Evolutionary conservation across 306 rosid species (phyloP), one percentile per base, ranked within the genome.

Genomic region (Vicia villosa): DNA sequence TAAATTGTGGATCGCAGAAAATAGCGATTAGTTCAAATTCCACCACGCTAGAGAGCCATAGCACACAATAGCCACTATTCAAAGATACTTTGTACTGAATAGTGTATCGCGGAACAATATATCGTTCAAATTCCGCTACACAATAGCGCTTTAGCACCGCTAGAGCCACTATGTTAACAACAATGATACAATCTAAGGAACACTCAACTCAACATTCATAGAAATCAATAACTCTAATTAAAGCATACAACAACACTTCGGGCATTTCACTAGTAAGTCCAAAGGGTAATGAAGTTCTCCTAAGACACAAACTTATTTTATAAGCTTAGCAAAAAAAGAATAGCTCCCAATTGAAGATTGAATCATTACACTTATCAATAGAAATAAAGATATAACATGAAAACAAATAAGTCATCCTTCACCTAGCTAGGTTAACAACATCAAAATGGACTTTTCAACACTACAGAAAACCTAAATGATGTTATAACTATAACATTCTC

Each of bases 301-400:
- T 5, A 21, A 38, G 14, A 14, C 13, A 24, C 10, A 38, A 57
- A 17, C 64, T 20, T 47, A 57, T 37, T 14, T 40, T 11, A 59
- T 6, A 24, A 21, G 37, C 43, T 30, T 20, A 46, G 51, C 4
- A 34, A 13, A 68, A n/a, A 58, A 69, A 52, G 13, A 21, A 63
- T 52, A 54, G 17, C 77, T 26, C 51, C 72, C 62, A 32, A 14
- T 21, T 63, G 47, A 54, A 63, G 49, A 64, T 64, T n/a, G 19
- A 14, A 20, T 63, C 30, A 4, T 28, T 30, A 28, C 13, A 42
- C 66, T 72, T 21, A 49, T 14, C 43, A 50, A 49, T 57, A 79
- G 28, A 40, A 72, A 14, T 14, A 58, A 60, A n/a, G 37, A 67
- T 5, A 60, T 26, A 57, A 47, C 69, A 57, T 19, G 20, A 13